Base-by-base conservation (phyloP, 2,329 filamentous ascomycete genomes). In the Lachnellula arida region DNA sequence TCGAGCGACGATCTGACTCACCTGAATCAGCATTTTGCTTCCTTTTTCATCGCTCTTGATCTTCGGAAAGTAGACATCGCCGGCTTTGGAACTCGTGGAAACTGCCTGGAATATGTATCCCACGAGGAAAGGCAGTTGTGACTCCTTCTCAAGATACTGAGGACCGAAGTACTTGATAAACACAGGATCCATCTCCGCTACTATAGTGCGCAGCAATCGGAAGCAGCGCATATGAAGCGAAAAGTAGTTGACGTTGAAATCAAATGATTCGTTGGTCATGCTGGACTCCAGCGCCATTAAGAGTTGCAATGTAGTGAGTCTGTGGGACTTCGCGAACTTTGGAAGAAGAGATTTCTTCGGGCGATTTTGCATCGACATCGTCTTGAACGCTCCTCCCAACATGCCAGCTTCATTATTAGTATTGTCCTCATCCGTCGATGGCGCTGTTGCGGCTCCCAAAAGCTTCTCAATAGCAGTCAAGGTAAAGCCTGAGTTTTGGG, bases 181-280 rank as follows among this genome's bases (percentile, higher is more conserved):
- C n/a, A 40, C 14, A 40, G 37, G 5, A 8, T 17, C n/a, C 37
- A 40, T 40, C 37, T 40, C 37, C 15, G 37, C 37, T 40, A 17
- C 37, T 40, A 40, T 40, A 17, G 37, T 34, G 9, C 25, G 43
- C 8, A 55, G 25, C 15, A 55, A 37, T n/a, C 19, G 4, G 6
- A 32, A 55, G 19, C 35, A 49, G n/a, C 53, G 53, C 47, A 44
- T 55, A 14, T 50, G 46, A n/a, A 55, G 46, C 15, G 46, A 44
- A 14, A 55, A 50, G 22, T 55, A 55, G 25, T 55, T 25, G 19
- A 55, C 46, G 12, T 50, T 50, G 37, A 25, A 35, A 35, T 40
- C 15, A 25, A 50, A 50, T 2, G 53, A 1, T 22, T 55, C 53
- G 14, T 44, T 11, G 3, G 0, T 6, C 37, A 55, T 46, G 17